These are phyloP conservation scores for Colletotrichum chlorophyti DNA, from an alignment of 2,329 filamentous ascomycete genomes.

Conservation along the genomic window DNA sequence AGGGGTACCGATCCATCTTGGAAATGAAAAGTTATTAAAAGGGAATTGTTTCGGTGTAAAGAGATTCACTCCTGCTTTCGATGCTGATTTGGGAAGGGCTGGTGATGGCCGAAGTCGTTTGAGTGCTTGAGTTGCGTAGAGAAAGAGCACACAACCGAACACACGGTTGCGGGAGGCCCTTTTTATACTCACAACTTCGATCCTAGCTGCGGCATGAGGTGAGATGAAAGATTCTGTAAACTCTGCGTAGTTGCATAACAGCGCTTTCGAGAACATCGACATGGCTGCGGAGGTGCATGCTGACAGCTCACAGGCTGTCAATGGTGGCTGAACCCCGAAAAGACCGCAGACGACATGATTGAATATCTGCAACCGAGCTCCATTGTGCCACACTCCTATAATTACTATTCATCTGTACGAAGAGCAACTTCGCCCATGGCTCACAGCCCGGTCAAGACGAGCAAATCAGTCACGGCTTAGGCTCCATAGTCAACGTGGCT, in stretches of 20 bases:
- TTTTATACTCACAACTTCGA: slow-evolving; percentile 16
- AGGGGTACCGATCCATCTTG: slow-evolving; percentile 26
- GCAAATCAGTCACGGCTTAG: slow-evolving; percentile 7
- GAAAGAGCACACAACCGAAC: neutral
- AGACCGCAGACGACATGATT: neutral
- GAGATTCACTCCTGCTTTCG: neutral
- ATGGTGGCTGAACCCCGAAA: slow-evolving; percentile 1
- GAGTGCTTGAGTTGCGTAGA: neutral
- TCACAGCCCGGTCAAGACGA: neutral
- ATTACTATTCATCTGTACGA: slow-evolving; percentile 9
- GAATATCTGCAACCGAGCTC: neutral
- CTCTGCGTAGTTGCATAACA: neutral
- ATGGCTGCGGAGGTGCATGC: slow-evolving; percentile 18
- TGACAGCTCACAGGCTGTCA: slow-evolving; percentile 12
- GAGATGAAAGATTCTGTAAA: neutral
- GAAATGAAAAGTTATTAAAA: neutral
- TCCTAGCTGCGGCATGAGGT: neutral
- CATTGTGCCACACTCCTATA: slow-evolving; percentile 1
- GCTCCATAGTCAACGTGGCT: slow-evolving; percentile 11
- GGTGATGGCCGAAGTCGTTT: no score
- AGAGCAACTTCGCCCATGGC: slow-evolving; percentile 1
- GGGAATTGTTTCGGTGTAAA: neutral
- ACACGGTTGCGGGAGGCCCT: neutral
- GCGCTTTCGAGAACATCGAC: neutral
- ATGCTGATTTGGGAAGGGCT: neutral